A percentile compares a stretch with the other conserved stretches of the same genome.
These are phyloP conservation scores for Neolentinus lepideus DNA, from an alignment of 1,284 basidiomycete genomes.

Conservation along the genomic window DNA sequence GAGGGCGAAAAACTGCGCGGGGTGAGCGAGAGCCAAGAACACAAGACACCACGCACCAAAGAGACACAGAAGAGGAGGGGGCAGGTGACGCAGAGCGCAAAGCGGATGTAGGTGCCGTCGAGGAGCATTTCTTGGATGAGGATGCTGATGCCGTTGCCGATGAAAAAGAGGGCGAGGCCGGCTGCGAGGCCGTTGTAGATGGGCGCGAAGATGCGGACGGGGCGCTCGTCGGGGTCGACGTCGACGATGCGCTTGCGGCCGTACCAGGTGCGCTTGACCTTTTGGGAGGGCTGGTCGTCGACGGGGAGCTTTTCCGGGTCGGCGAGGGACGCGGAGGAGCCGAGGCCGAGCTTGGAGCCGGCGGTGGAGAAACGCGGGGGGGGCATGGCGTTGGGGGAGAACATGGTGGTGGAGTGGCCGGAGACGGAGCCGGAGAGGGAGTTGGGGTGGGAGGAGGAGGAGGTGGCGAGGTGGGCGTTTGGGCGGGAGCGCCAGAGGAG, in stretches of 20 bases:
- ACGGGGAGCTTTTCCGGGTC: constrained; percentile 27
- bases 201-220: constrained; percentile 34
- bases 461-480: constrained; percentile 10
- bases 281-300: constrained; percentile 16
- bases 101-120: constrained; percentile 36
- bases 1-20: constrained; percentile 24
- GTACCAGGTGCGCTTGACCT: constrained; percentile 27
- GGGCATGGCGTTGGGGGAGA: constrained; percentile 16
- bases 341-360: background rate
- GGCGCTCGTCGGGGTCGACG: constrained; percentile 23
- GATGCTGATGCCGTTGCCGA: constrained; percentile 30
- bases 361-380: constrained; percentile 11
- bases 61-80: constrained; percentile 39
- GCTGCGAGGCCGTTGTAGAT: constrained; percentile 40
- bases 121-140: constrained; percentile 37
- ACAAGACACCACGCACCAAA: constrained; percentile 16
- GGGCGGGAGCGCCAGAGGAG: constrained; percentile 58
- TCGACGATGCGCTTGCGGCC: constrained; percentile 24
- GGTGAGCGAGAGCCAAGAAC: constrained; percentile 7
- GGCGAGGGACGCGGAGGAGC: constrained; percentile 14
- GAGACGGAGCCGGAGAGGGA: constrained; percentile 10
- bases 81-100: constrained; percentile 32
- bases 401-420: constrained; percentile 10
- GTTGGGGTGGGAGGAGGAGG: constrained; percentile 7
- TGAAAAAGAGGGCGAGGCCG: constrained; percentile 28